Conservation (phyloP, 805 yeast genomes). For the Candida sithepensis region DNA sequence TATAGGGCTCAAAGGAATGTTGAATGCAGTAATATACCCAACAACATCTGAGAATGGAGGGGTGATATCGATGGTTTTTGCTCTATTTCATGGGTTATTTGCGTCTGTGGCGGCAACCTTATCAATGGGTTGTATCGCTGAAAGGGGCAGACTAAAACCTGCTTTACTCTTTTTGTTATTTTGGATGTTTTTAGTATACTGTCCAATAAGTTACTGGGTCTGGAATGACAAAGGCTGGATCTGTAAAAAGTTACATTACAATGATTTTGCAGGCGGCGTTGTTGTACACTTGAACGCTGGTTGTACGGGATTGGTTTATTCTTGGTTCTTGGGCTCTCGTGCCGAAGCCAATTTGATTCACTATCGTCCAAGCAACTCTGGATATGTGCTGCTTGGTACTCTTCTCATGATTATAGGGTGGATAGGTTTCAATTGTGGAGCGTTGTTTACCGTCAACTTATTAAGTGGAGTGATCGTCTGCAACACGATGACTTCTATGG, state of each 20-base stretch:
- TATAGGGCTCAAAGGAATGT: constrained; percentile 68
- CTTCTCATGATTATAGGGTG: constrained; percentile 81
- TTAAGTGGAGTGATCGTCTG: constrained; percentile 76
- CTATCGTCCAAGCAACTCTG: constrained; percentile 84
- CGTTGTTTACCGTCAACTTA: constrained; percentile 71
- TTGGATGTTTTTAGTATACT: constrained; percentile 87
- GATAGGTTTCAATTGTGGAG: constrained; percentile 88
- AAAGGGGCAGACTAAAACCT: constrained; percentile 81
- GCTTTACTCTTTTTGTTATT: constrained; percentile 69
- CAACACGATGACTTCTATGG: constrained; percentile 80
- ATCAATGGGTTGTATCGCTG: constrained; percentile 83
- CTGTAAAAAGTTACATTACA: constrained; percentile 63
- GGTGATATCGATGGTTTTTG: constrained; percentile 63
- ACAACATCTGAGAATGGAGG: constrained; percentile 8
- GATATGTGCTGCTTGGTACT: constrained; percentile 82
- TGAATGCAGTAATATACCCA: constrained; percentile 9
- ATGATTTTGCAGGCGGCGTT: constrained; percentile 95
- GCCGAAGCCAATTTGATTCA: constrained; percentile 60
- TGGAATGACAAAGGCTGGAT: constrained; percentile 94
- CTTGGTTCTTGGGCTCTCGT: constrained; percentile 71
- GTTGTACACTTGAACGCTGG: constrained; percentile 89
- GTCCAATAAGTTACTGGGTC: constrained; percentile 87
- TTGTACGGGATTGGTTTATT: constrained; percentile 78
- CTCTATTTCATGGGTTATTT: constrained; percentile 79
- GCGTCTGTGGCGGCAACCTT: constrained; percentile 79